phyloP scores from a whole-genome alignment of 2,329 filamentous ascomycete species.

The Aureobasidium leucospermi region DNA sequence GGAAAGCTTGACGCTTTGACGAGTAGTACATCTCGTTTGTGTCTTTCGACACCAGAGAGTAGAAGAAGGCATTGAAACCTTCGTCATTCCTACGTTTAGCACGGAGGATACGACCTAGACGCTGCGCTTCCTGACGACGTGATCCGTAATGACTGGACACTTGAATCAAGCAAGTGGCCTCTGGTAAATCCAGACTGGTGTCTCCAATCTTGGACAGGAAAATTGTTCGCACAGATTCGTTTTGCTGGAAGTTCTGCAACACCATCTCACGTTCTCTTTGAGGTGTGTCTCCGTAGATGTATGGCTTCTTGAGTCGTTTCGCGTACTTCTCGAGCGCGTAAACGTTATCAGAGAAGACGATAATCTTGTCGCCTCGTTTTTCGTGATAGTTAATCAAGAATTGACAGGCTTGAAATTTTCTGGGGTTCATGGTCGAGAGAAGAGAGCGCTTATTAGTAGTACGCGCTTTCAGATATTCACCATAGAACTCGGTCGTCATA shows the following conservation, averaged over 20 bases:
- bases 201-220: conserved; percentile 97
- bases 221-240: conserved; percentile 80
- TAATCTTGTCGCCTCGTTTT: conserved; percentile 89
- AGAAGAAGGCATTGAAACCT: conserved; percentile 98
- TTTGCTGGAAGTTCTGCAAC: conserved; percentile 91
- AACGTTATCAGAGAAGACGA: conserved; percentile 96
- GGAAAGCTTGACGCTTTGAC: conserved; percentile 89
- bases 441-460: conserved; percentile 59
- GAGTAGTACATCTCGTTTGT: conserved; percentile 98
- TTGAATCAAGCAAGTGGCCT: conserved; percentile 93
- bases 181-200: conserved; percentile 92
- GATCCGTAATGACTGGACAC: conserved; percentile 97
- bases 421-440: conserved; percentile 94
- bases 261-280: conserved; percentile 81
- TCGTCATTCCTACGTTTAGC: conserved; percentile 96
- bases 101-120: conserved; percentile 83
- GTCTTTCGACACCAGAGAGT: conserved; percentile 93
- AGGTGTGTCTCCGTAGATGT: conserved; percentile 82
- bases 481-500: conserved; percentile 98
- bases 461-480: conserved; percentile 70
- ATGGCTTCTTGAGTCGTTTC: conserved; percentile 73
- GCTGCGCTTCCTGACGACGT: conserved; percentile 90
- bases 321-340: conserved; percentile 86
- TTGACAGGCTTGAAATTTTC: conserved; percentile 94
- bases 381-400: conserved; percentile 99